These are phyloP conservation scores for Clathrospora elynae DNA, from an alignment of 2,329 filamentous ascomycete genomes.

Conservation along the genomic window DNA sequence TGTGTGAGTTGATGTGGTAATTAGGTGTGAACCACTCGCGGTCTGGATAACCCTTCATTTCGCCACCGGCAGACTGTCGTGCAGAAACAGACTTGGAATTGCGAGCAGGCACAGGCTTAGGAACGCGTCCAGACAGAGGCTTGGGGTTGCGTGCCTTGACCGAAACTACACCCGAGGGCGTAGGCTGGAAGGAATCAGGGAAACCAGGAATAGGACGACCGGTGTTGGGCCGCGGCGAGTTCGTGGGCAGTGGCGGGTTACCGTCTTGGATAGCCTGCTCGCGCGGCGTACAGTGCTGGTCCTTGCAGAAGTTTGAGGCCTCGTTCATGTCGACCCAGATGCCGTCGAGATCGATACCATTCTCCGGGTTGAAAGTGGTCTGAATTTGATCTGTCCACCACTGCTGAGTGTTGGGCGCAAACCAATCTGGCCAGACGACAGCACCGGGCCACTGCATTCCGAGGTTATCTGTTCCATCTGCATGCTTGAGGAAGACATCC, in stretches of 20 bases:
- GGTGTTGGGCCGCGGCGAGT: constrained; percentile 61
- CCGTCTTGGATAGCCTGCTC: constrained; percentile 47
- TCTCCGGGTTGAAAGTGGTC: constrained; percentile 66
- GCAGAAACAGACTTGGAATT: constrained; percentile 10
- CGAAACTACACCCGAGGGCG: constrained; percentile 3
- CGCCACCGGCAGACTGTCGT: constrained; percentile 37
- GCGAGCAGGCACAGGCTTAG: not conserved
- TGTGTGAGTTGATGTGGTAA: constrained; percentile 69
- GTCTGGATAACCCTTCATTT: constrained; percentile 63
- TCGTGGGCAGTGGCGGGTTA: constrained; percentile 62
- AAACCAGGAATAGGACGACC: constrained; percentile 72
- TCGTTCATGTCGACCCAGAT: constrained; percentile 63
- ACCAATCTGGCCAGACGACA: constrained; percentile 78
- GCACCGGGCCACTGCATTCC: constrained; percentile 80
- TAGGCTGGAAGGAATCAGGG: constrained; percentile 68
- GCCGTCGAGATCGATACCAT: constrained; percentile 75
- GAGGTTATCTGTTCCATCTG: constrained; percentile 61
- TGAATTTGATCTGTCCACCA: constrained; percentile 75
- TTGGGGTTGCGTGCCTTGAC: constrained; percentile 9
- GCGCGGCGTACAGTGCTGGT: constrained; percentile 55
- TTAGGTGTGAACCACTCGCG: constrained; percentile 68
- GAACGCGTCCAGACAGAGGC: not conserved
- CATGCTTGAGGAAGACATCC: constrained; percentile 59
- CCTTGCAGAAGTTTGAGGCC: constrained; percentile 46
- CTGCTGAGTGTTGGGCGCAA: constrained; percentile 63